Percentiles rank a stretch among this genome's conserved stretches.
These are phyloP conservation scores for Aureobasidium sp. DNA, from an alignment of 2,329 filamentous ascomycete genomes.

Conservation along the genomic window DNA sequence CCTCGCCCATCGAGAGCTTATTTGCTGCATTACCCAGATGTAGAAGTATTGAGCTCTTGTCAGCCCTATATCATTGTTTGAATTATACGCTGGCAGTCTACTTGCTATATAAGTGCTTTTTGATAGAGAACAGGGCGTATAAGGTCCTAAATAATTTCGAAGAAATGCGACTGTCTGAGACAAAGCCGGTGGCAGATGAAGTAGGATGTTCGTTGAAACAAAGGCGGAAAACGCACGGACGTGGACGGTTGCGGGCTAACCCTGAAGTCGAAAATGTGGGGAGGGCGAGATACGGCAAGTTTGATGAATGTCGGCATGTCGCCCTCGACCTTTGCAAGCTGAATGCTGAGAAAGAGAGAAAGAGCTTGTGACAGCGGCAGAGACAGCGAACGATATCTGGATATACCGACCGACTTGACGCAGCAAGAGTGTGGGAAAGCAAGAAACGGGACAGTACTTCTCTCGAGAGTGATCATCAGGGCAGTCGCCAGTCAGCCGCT, in stretches of 20 bases:
- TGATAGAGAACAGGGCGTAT: too few relatives aligned
- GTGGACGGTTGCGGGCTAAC: not conserved
- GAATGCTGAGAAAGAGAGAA: not conserved
- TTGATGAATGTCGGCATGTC: not conserved
- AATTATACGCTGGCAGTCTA: not conserved
- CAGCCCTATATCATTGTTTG: not conserved
- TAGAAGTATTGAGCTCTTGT: not conserved
- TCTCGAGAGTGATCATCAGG: not conserved
- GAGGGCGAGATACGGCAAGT: not conserved
- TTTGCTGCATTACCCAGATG: not conserved
- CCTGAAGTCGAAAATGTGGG: conserved; percentile 1
- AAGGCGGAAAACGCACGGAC: not conserved
- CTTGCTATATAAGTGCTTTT: too few relatives aligned
- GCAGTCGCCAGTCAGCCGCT: conserved; percentile 3
- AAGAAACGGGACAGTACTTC: not conserved
- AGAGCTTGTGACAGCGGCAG: not conserved
- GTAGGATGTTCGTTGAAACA: conserved; percentile 4
- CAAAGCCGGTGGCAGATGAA: not conserved
- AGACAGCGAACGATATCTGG: not conserved
- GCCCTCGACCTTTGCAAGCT: conserved; percentile 3
- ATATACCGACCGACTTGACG: not conserved
- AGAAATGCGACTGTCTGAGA: not conserved
- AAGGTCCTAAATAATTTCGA: too few relatives aligned
- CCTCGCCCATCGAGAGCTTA: not conserved
- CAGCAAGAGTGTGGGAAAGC: not conserved